A percentile compares a stretch with the other conserved stretches of the same genome.
Conservation (phyloP, 768 basidiomycete genomes). For the Neoboletus brunneissimus region DNA sequence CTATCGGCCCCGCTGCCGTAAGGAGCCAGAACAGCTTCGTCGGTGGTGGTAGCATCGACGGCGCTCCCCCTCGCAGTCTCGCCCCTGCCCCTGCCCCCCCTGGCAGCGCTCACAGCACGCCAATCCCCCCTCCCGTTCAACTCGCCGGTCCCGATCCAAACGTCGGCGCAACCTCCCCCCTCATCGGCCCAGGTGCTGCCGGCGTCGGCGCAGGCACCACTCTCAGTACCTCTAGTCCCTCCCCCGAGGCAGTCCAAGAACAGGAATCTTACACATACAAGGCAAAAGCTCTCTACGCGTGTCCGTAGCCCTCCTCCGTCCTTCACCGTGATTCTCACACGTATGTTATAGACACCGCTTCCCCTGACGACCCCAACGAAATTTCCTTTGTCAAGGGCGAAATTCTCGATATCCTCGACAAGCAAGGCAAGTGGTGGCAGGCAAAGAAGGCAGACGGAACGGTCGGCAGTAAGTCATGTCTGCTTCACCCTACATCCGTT, state of each 20-base stretch:
- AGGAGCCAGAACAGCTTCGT: slow-evolving; percentile 45
- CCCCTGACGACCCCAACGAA: slow-evolving; percentile 93
- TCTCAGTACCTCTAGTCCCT: slow-evolving; percentile 17
- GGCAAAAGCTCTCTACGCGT: slow-evolving; percentile 88
- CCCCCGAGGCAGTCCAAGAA: slow-evolving; percentile 30
- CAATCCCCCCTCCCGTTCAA: slow-evolving; percentile 32
- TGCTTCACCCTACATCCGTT: not conserved
- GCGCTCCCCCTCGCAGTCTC: slow-evolving; percentile 51
- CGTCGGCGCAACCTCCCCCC: slow-evolving; percentile 55
- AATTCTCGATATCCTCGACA: slow-evolving; percentile 88
- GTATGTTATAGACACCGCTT: slow-evolving; percentile 72
- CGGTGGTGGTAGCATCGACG: slow-evolving; percentile 44
- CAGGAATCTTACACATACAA: slow-evolving; percentile 60
- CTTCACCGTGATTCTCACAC: slow-evolving; percentile 21
- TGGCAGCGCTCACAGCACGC: slow-evolving; percentile 57
- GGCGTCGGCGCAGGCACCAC: slow-evolving; percentile 58
- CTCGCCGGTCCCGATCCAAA: slow-evolving; percentile 45
- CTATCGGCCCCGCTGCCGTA: slow-evolving; percentile 40
- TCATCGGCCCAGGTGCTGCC: slow-evolving; percentile 61
- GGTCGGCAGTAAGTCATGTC: slow-evolving; percentile 63
- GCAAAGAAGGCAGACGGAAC: slow-evolving; percentile 74
- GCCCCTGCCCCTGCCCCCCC: slow-evolving; percentile 43
- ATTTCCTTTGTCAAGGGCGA: slow-evolving; percentile 93
- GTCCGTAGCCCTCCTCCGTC: slow-evolving; percentile 44
- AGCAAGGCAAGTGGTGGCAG: slow-evolving; percentile 94